phyloP scores from a whole-genome alignment of 208 protist genomes.

The Leishmania aethiopica region DNA sequence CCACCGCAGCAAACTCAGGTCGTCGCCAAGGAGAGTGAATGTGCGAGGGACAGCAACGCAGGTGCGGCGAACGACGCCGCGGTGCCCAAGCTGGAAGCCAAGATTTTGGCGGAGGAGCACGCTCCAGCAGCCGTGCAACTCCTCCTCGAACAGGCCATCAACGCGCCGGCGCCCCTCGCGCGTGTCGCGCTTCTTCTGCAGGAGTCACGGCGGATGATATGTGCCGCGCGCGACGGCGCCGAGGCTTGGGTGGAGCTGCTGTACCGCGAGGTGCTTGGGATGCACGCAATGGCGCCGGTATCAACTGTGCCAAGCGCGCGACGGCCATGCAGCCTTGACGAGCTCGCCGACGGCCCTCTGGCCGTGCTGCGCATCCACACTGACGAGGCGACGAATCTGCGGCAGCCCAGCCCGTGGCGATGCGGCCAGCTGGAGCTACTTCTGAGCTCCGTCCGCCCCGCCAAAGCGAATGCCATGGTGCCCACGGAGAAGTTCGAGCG shows the following conservation, averaged over 20 bases:
- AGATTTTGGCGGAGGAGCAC: constrained; percentile 7
- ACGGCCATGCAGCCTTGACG: constrained; percentile 19
- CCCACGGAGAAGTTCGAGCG: constrained; percentile 44
- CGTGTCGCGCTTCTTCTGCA: constrained; percentile 18
- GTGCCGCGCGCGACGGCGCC: constrained; percentile 12
- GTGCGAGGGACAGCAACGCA: neutral
- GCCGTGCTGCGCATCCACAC: neutral
- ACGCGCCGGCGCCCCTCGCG: neutral
- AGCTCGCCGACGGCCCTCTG: constrained; percentile 30
- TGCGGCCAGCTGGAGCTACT: constrained; percentile 47
- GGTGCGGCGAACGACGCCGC: neutral
- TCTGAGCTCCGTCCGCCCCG: constrained; percentile 44
- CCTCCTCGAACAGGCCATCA: constrained; percentile 18
- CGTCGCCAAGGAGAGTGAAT: neutral
- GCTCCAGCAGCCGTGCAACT: constrained; percentile 1
- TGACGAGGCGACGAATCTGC: neutral
- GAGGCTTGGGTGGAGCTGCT: constrained; percentile 33
- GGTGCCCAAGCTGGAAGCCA: neutral
- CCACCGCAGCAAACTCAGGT: neutral
- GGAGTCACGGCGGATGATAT: constrained; percentile 21
- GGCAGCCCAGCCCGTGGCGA: constrained; percentile 20
- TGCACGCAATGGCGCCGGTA: neutral
- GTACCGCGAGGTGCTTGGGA: constrained; percentile 24
- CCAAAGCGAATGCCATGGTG: constrained; percentile 5
- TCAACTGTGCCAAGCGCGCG: neutral